Conservation (phyloP, 148 eudicot genomes). For the Chenopodium berlandieri region DNA sequence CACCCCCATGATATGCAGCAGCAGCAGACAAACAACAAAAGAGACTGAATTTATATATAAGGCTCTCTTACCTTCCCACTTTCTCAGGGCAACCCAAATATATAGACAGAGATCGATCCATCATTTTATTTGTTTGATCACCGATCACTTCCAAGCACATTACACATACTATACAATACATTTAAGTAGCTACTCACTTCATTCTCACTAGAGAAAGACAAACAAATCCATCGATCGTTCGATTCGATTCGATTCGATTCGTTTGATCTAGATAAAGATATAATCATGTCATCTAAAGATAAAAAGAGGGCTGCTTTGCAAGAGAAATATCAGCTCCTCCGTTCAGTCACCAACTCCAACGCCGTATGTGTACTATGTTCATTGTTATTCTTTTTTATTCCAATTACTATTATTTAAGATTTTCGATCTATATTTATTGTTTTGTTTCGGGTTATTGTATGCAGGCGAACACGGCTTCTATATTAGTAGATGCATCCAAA, state of each 20-base stretch:
- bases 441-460: background rate
- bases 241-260: too few species aligned
- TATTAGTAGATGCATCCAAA: conserved; percentile 56
- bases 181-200: too few species aligned
- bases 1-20: conserved; percentile 8
- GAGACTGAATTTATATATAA: conserved; percentile 1
- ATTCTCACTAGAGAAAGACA: too few species aligned
- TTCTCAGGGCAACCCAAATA: conserved; percentile 2
- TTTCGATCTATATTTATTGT: background rate
- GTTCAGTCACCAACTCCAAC: conserved; percentile 45
- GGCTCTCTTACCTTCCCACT: conserved; percentile 20
- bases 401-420: too few species aligned
- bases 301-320: conserved; percentile 37
- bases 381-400: too few species aligned
- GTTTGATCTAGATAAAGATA: too few species aligned
- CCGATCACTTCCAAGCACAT: too few species aligned
- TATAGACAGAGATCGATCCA: background rate
- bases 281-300: conserved; percentile 12
- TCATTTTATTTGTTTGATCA: too few species aligned
- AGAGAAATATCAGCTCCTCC: conserved; percentile 45
- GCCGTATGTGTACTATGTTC: conserved; percentile 29
- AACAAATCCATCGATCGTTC: too few species aligned
- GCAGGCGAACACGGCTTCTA: conserved; percentile 51
- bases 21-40: background rate
- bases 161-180: too few species aligned